phyloP scores from a whole-genome alignment of 805 yeast species.

The Candida tibetensis region DNA sequence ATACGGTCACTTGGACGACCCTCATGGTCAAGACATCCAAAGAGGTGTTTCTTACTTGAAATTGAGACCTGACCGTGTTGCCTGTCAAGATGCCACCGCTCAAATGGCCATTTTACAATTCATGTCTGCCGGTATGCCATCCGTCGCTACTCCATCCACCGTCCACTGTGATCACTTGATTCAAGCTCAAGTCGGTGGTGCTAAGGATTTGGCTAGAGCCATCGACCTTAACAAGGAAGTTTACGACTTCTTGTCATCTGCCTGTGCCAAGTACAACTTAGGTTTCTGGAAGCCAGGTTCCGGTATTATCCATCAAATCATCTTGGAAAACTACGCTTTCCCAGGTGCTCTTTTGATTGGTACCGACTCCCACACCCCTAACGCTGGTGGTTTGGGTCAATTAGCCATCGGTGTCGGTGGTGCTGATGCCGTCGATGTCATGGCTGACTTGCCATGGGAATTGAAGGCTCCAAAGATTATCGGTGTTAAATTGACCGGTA shows the following conservation, averaged over 20 bases:
- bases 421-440: constrained; percentile 98
- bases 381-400: constrained; percentile 98
- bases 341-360: constrained; percentile 97
- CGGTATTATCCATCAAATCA: constrained; percentile 96
- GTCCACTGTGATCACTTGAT: constrained; percentile 98
- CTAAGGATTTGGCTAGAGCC: constrained; percentile 79
- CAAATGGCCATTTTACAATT: constrained; percentile 97
- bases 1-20: constrained; percentile 92
- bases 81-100: constrained; percentile 98
- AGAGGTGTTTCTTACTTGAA: constrained; percentile 91
- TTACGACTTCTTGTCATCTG: constrained; percentile 82
- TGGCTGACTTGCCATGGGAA: constrained; percentile 98
- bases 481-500: constrained; percentile 91
- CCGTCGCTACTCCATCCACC: constrained; percentile 91
- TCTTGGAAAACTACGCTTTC: constrained; percentile 92
- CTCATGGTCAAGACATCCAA: constrained; percentile 77
- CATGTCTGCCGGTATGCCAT: constrained; percentile 91
- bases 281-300: constrained; percentile 99
- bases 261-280: constrained; percentile 92
- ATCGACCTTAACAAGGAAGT: constrained; percentile 89
- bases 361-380: constrained; percentile 97
- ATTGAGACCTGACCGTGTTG: constrained; percentile 96
- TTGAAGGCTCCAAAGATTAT: constrained; percentile 93
- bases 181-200: constrained; percentile 93
- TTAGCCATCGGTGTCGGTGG: constrained; percentile 99